Conservation (phyloP, 306 rosid species). For the Prunus mira region DNA sequence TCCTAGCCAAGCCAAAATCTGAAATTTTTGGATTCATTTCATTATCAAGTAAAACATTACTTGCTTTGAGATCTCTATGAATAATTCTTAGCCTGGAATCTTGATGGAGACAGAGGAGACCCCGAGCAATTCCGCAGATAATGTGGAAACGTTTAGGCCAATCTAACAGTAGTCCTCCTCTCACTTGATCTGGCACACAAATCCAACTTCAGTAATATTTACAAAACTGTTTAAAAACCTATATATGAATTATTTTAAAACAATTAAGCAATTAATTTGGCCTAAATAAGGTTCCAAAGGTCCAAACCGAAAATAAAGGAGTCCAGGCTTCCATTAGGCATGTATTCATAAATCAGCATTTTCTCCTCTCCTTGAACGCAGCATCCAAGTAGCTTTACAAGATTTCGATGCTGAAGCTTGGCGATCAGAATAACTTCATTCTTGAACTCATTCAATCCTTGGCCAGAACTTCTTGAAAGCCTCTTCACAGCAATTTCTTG, state of each 20-base stretch:
- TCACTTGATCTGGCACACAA: conserved; percentile 8
- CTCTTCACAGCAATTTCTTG: conserved; percentile 64
- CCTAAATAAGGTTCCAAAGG: neutral
- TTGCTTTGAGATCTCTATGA: conserved; percentile 60
- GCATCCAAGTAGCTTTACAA: conserved; percentile 60
- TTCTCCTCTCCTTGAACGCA: conserved; percentile 52
- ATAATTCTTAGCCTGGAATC: conserved; percentile 44
- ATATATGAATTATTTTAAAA: neutral
- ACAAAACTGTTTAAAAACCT: neutral
- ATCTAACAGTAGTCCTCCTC: neutral
- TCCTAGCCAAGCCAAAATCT: conserved; percentile 60
- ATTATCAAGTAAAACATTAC: conserved; percentile 49
- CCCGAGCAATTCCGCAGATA: conserved; percentile 22
- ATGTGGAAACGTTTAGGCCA: conserved; percentile 24
- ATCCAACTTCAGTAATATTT: neutral
- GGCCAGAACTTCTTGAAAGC: conserved; percentile 47
- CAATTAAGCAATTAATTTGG: neutral
- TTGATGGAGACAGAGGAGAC: conserved; percentile 30
- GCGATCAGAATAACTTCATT: conserved; percentile 58
- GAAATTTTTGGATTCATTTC: conserved; percentile 53
- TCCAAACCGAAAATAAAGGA: conserved; percentile 53
- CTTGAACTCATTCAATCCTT: conserved; percentile 55
- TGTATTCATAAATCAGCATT: conserved; percentile 54
- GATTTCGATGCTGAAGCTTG: conserved; percentile 70
- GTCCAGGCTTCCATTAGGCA: conserved; percentile 67